Evolutionary conservation across 306 rosid species (phyloP).

Genomic region (Echinosophora koreensis): DNA sequence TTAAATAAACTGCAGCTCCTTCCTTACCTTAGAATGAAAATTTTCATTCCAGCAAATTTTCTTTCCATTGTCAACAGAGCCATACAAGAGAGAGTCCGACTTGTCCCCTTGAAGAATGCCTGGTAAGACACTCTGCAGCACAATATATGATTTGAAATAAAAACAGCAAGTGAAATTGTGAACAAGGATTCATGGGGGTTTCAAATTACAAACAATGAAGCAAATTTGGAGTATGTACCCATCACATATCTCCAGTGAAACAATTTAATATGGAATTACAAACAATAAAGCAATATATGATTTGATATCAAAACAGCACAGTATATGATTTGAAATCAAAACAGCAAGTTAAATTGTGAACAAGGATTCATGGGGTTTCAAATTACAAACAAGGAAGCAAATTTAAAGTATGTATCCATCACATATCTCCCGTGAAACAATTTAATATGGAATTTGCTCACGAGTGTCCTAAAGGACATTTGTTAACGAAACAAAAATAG

Average conservation of each 20-base stretch:
- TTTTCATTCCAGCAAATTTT: constrained; percentile 98
- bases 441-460: background rate
- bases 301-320: constrained; percentile 41
- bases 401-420: constrained; percentile 19
- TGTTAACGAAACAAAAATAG: background rate
- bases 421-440: constrained; percentile 11
- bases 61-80: constrained; percentile 99
- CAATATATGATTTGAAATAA: constrained; percentile 16
- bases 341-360: constrained; percentile 27
- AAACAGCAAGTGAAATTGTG: constrained; percentile 18
- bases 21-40: constrained; percentile 92
- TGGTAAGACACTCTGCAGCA: constrained; percentile 92
- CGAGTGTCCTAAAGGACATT: background rate
- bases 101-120: constrained; percentile 99
- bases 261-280: background rate
- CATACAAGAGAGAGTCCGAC: constrained; percentile 94
- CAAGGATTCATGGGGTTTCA: background rate
- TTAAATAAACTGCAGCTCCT: constrained; percentile 30
- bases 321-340: constrained; percentile 23
- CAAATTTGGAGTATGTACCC: constrained; percentile 14
- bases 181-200: constrained; percentile 8
- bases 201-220: constrained; percentile 9
- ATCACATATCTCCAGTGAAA: constrained; percentile 6
- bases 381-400: constrained; percentile 2
- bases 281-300: too few relatives aligned